Percentiles rank a stretch among this genome's conserved stretches.
These are phyloP conservation scores for Apiospora aurea DNA, from an alignment of 2,329 filamentous ascomycete species.

Conservation along the genomic window DNA sequence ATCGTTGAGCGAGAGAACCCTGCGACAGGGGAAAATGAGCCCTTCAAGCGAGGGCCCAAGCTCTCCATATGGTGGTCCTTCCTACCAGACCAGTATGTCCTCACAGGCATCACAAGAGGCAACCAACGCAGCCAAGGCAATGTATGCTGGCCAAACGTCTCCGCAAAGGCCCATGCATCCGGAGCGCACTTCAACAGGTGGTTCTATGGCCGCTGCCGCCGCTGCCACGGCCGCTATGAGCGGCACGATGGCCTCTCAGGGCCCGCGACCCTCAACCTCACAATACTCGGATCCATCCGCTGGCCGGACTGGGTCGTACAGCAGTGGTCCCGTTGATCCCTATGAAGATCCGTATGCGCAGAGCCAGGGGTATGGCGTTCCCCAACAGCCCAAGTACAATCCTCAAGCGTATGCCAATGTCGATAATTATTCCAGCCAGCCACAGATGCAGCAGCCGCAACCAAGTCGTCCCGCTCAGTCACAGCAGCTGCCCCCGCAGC, in stretches of 20 bases:
- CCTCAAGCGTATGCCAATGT: constrained; percentile 77
- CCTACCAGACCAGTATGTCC: constrained; percentile 44
- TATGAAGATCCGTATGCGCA: constrained; percentile 41
- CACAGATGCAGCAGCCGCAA: constrained; percentile 47
- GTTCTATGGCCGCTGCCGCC: constrained; percentile 61
- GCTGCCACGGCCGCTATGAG: constrained; percentile 66
- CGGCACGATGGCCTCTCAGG: constrained; percentile 49
- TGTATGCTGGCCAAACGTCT: constrained; percentile 63
- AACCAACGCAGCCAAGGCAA: constrained; percentile 69
- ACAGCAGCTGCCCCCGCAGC: constrained; percentile 42
- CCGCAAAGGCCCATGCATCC: constrained; percentile 59
- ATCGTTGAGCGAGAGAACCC: constrained; percentile 69
- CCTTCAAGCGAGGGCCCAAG: constrained; percentile 46
- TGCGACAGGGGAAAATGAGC: constrained; percentile 62
- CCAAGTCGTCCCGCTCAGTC: constrained; percentile 48
- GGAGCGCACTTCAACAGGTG: constrained; percentile 58
- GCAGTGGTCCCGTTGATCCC: constrained; percentile 36
- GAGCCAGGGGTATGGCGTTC: constrained; percentile 37
- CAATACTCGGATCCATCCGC: constrained; percentile 42
- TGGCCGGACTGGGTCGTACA: constrained; percentile 43
- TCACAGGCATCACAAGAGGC: constrained; percentile 60
- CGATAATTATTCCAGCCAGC: constrained; percentile 54
- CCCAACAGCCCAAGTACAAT: constrained; percentile 72
- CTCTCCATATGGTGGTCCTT: constrained; percentile 38
- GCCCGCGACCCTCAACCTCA: constrained; percentile 35